Evolutionary conservation across 805 yeast species (phyloP).

Genomic region (Metschnikowia vanudenii): DNA sequence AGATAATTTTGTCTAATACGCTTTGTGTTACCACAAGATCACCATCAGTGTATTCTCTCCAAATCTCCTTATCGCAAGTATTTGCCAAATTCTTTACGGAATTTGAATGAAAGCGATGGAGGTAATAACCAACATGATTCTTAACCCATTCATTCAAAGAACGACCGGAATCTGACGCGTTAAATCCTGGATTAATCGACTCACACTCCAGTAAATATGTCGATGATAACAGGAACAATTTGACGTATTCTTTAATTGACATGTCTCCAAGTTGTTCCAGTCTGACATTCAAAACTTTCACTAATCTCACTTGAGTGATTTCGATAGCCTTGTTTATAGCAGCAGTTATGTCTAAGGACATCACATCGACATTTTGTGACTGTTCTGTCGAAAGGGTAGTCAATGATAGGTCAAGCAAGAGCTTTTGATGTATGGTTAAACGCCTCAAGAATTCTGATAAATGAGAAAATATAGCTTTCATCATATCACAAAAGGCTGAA

Average conservation of each 20-base stretch:
- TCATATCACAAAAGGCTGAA: constrained; percentile 70
- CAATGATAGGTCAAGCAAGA: constrained; percentile 66
- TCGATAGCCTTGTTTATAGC: constrained; percentile 69
- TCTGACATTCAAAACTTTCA: constrained; percentile 74
- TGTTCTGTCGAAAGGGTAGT: constrained; percentile 28
- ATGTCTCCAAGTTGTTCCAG: constrained; percentile 64
- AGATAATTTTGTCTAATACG: constrained; percentile 24
- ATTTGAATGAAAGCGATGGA: constrained; percentile 52
- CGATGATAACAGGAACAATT: constrained; percentile 63
- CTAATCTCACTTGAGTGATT: constrained; percentile 70
- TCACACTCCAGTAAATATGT: constrained; percentile 83
- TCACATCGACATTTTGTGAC: constrained; percentile 38
- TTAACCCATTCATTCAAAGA: constrained; percentile 62
- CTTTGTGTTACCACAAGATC: constrained; percentile 30
- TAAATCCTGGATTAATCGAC: constrained; percentile 66
- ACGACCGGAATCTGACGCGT: constrained; percentile 48
- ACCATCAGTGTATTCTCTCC: constrained; percentile 73
- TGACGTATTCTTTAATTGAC: constrained; percentile 59
- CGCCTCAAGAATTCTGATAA: constrained; percentile 73
- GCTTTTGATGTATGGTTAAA: constrained; percentile 73
- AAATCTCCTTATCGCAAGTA: constrained; percentile 63
- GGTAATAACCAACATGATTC: constrained; percentile 63
- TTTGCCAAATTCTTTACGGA: constrained; percentile 46
- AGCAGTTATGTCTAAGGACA: constrained; percentile 63
- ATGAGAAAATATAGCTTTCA: constrained; percentile 56